phyloP scores from a whole-genome alignment of 768 basidiomycete species.

The Ephemerocybe angulata region DNA sequence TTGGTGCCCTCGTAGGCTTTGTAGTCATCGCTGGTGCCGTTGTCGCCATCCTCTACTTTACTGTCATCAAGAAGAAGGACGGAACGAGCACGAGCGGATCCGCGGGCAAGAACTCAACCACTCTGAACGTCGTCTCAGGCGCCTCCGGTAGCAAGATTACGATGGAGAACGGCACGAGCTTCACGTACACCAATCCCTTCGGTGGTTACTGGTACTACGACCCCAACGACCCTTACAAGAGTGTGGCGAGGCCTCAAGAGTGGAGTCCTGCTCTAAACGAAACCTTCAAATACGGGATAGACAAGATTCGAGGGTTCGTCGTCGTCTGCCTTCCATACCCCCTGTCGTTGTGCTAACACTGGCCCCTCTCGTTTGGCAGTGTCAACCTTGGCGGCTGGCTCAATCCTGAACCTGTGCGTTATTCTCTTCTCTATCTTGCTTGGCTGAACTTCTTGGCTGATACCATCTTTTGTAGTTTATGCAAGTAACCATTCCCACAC shows the following conservation, averaged over 20 bases:
- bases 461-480: too few relatives aligned
- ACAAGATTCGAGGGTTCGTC: constrained; percentile 54
- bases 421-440: neutral
- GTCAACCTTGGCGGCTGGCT: constrained; percentile 51
- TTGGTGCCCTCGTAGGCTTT: constrained; percentile 28
- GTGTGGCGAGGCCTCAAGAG: constrained; percentile 60
- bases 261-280: constrained; percentile 73
- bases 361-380: constrained; percentile 24
- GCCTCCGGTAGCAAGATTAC: constrained; percentile 73
- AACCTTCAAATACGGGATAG: constrained; percentile 66
- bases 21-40: constrained; percentile 43
- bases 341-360: too few relatives aligned
- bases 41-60: constrained; percentile 31
- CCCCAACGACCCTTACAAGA: constrained; percentile 48
- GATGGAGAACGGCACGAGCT: constrained; percentile 70
- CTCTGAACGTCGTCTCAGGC: neutral
- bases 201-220: constrained; percentile 77
- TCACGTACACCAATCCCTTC: constrained; percentile 74
- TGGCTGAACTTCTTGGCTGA: too few relatives aligned
- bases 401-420: neutral
- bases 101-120: constrained; percentile 5
- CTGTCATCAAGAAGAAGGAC: constrained; percentile 18
- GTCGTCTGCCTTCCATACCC: too few relatives aligned
- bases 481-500: too few relatives aligned
- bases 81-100: constrained; percentile 6